phyloP scores from a whole-genome alignment of 2,329 filamentous ascomycete genomes.

The Hymenoscyphus linearis region DNA sequence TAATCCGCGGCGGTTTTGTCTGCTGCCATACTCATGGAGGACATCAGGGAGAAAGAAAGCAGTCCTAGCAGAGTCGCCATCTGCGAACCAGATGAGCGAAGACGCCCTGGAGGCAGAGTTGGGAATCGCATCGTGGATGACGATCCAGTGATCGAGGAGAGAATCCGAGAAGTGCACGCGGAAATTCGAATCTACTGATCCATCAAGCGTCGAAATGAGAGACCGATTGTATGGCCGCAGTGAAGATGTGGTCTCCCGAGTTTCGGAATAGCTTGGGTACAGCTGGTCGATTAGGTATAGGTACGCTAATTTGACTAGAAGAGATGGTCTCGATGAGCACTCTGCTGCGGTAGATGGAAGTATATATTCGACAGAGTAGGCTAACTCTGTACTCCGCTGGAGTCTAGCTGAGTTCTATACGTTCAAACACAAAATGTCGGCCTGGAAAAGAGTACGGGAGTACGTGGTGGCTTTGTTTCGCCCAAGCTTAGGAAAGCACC shows the following conservation, averaged over 20 bases:
- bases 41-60: slow-evolving; percentile 33
- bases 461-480: not conserved
- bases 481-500: not conserved
- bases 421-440: not conserved
- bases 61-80: slow-evolving; percentile 28
- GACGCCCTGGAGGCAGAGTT: slow-evolving; percentile 10
- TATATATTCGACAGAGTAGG: not conserved
- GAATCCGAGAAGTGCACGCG: slow-evolving; percentile 11
- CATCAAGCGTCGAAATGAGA: slow-evolving; percentile 7
- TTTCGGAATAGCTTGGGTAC: slow-evolving; percentile 1
- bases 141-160: slow-evolving; percentile 13
- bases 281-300: not conserved
- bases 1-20: slow-evolving; percentile 74
- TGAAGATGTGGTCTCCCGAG: slow-evolving; percentile 11
- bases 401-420: too few relatives aligned
- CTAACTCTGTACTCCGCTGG: not conserved
- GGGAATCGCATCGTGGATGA: slow-evolving; percentile 28
- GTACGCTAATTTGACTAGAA: not conserved
- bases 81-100: slow-evolving; percentile 10
- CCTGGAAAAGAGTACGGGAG: not conserved
- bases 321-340: not conserved
- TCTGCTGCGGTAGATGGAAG: not conserved
- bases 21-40: slow-evolving; percentile 26
- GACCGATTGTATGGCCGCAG: not conserved
- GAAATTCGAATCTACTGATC: slow-evolving; percentile 9